Conservation (phyloP, 495 filamentous ascomycete genomes). For the Penicillium pulvis region DNA sequence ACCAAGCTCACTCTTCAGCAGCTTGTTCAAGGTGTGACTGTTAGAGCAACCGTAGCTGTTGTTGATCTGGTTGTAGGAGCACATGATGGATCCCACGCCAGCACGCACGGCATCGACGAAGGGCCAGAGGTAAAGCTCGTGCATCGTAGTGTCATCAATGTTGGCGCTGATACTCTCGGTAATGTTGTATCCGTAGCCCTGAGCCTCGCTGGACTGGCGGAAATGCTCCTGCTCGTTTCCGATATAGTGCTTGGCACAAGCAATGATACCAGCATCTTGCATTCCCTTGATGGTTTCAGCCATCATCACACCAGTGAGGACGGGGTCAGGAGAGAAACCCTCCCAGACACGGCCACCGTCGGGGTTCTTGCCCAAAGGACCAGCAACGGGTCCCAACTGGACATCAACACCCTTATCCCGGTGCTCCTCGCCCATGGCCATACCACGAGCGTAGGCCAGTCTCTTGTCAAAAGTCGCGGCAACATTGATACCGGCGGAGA, state of each 20-base stretch:
- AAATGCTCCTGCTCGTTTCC: constrained; percentile 80
- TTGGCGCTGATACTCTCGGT: constrained; percentile 72
- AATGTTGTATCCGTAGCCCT: constrained; percentile 64
- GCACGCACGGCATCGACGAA: constrained; percentile 75
- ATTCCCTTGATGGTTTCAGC: constrained; percentile 77
- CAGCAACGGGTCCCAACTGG: constrained; percentile 85
- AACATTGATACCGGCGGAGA: constrained; percentile 78
- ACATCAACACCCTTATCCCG: constrained; percentile 83
- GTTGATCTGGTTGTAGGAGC: constrained; percentile 86
- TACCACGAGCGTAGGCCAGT: constrained; percentile 73
- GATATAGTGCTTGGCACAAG: constrained; percentile 82
- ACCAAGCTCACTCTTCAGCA: constrained; percentile 88
- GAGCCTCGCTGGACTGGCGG: constrained; percentile 68
- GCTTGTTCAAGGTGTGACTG: constrained; percentile 74
- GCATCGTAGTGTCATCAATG: constrained; percentile 90
- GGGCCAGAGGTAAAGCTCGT: constrained; percentile 92
- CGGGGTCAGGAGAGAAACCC: constrained; percentile 69
- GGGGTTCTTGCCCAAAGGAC: constrained; percentile 74
- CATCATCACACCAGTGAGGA: constrained; percentile 73
- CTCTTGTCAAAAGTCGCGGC: constrained; percentile 77
- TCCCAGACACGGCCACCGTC: constrained; percentile 91
- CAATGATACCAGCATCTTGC: constrained; percentile 79
- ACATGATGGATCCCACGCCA: constrained; percentile 88
- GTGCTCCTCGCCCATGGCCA: constrained; percentile 80
- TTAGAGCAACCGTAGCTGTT: constrained; percentile 71